Evolutionary conservation across 2,329 filamentous ascomycete genomes (phyloP).

Genomic region (Hysterium pulicare): DNA sequence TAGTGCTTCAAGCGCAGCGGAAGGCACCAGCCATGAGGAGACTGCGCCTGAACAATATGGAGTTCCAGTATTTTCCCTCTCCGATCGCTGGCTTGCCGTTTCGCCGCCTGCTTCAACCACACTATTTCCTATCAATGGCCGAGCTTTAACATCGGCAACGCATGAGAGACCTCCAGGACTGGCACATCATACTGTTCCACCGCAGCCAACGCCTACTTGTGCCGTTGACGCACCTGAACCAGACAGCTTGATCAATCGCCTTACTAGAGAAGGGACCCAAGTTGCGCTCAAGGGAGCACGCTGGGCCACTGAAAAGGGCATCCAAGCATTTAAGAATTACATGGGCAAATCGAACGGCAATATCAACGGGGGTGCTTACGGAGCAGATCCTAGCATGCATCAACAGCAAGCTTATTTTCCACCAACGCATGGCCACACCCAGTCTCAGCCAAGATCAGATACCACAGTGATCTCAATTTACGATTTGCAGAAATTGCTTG

Average conservation of each 20-base stretch:
- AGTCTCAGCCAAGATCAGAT: constrained; percentile 53
- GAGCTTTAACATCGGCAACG: constrained; percentile 51
- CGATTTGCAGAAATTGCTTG: constrained; percentile 61
- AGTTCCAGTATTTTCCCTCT: constrained; percentile 65
- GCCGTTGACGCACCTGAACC: constrained; percentile 69
- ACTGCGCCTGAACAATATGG: constrained; percentile 43
- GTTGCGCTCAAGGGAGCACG: constrained; percentile 71
- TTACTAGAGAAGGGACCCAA: constrained; percentile 76
- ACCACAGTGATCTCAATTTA: constrained; percentile 72
- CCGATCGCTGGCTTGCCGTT: constrained; percentile 73
- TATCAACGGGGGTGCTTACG: constrained; percentile 17
- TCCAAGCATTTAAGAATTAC: constrained; percentile 76
- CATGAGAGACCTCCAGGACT: constrained; percentile 55
- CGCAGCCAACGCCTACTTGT: constrained; percentile 64
- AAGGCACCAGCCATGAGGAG: constrained; percentile 32
- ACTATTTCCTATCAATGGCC: constrained; percentile 65
- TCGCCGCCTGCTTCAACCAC: constrained; percentile 71
- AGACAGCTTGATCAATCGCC: constrained; percentile 70
- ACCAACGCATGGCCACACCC: constrained; percentile 68
- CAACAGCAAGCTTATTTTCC: constrained; percentile 61
- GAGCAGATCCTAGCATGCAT: constrained; percentile 42
- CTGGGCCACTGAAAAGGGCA: constrained; percentile 74
- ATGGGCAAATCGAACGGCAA: constrained; percentile 55
- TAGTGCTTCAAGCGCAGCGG: constrained; percentile 33
- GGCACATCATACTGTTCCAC: constrained; percentile 63